Evolutionary conservation across 129 eudicot genomes (phyloP).

Genomic region (Artemisia tridentata): DNA sequence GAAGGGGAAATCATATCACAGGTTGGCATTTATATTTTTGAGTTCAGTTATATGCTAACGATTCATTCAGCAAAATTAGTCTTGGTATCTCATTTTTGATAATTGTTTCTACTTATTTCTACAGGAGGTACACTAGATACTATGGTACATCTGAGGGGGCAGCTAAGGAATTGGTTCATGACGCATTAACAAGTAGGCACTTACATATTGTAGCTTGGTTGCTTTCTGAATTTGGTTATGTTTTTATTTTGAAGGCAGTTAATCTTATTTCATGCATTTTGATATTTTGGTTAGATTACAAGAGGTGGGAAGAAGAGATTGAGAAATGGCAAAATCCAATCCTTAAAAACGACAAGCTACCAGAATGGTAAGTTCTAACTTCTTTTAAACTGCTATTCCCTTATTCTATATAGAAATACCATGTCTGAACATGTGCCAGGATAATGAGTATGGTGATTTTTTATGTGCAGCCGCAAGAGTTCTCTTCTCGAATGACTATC

Average conservation of each 20-base stretch:
- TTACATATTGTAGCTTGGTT: neutral
- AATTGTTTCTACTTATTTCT: neutral
- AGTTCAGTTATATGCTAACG: neutral
- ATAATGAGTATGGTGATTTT: too few relatives aligned
- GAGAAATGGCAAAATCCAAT: slow-evolving; percentile 95
- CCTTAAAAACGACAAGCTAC: slow-evolving; percentile 71
- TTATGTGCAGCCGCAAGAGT: too few relatives aligned
- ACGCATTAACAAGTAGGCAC: slow-evolving; percentile 75
- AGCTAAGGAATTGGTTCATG: slow-evolving; percentile 79
- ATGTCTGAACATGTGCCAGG: too few relatives aligned
- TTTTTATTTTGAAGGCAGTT: neutral
- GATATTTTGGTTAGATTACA: slow-evolving; percentile 57
- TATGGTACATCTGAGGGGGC: slow-evolving; percentile 90
- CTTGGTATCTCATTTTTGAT: neutral
- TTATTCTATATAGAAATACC: too few relatives aligned
- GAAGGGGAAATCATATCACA: slow-evolving; percentile 89
- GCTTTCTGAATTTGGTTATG: neutral
- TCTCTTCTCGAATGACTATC: too few relatives aligned
- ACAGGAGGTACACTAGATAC: slow-evolving; percentile 87
- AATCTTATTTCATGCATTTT: neutral
- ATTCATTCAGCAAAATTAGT: neutral
- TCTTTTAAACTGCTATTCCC: neutral
- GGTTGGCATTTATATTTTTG: slow-evolving; percentile 39
- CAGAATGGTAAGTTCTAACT: slow-evolving; percentile 69
- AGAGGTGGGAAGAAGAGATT: slow-evolving; percentile 94